Evolutionary conservation across 176 grass and related monocot genomes (phyloP), one percentile per base, ranked within the genome.

Genomic region (Lolium multiflorum): DNA sequence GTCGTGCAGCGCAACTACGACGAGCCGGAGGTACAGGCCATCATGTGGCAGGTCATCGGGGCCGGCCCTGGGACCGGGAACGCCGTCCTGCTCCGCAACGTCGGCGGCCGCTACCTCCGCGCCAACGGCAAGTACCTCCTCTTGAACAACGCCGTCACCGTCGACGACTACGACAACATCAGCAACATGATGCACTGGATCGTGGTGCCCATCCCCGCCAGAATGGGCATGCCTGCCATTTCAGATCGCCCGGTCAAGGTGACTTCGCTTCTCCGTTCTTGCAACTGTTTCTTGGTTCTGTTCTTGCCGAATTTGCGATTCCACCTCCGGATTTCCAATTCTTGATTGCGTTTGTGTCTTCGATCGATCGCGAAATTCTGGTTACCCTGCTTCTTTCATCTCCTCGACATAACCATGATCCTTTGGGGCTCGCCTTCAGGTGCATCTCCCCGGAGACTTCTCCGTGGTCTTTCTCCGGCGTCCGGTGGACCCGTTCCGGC

Each of bases 141-240:
- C 18, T 66, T 52, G 64, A 1, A 14, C 35, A 54, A 1, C 17
- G 18, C 0, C 25, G 67, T 74, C 85, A 41, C 52, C 54, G 41
- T 74, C 13, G 69, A 82, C 9, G 44, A 6, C 18, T 0, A 20
- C 77, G 11, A 22, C 14, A 16, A 52, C 56, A 0, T 9, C 20
- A 73, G 35, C n/a, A 22, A 9, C 22, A 82, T 65, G 86, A 48
- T 77, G 71, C 79, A 44, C n/a, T 87, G 85, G 85, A 15, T 18
- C 20, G 78, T 81, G 12, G 68, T 64, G 56, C 17, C 24, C 38
- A 69, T 78, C 62, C 83, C 35, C 21, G 4, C 12, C 12, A 84
- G 46, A 2, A 10, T n/a, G 1, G 0, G 6, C 5, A 71, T 59
- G 4, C 83, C 57, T n/a, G 1, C 1, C 4, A 43, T 76, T 54